Conservation (phyloP, 2,329 filamentous ascomycete species). For the Zymoseptoria ardabiliae region DNA sequence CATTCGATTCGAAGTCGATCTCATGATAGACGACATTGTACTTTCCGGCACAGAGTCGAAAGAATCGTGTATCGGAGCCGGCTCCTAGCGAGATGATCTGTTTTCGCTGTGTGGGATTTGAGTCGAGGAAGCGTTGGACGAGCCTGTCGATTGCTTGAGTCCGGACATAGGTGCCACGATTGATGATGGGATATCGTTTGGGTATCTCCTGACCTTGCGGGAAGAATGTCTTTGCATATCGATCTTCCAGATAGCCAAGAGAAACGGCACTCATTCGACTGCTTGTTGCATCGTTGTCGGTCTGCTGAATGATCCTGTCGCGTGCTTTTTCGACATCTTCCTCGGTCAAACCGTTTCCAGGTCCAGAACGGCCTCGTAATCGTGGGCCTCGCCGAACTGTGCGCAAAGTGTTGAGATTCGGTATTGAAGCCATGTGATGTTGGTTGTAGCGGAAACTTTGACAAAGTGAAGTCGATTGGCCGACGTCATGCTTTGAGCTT, state of each 20-base stretch:
- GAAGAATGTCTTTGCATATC: slow-evolving; percentile 66
- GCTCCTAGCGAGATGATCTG: slow-evolving; percentile 92
- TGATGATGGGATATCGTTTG: slow-evolving; percentile 81
- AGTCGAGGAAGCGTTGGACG: slow-evolving; percentile 60
- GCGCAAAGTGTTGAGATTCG: slow-evolving; percentile 62
- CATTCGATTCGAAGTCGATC: slow-evolving; percentile 73
- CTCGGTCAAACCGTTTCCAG: slow-evolving; percentile 8
- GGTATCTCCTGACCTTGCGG: slow-evolving; percentile 40
- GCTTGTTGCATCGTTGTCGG: slow-evolving; percentile 83
- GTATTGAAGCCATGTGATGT: slow-evolving; percentile 47
- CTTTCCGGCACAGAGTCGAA: slow-evolving; percentile 54
- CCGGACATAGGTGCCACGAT: slow-evolving; percentile 90
- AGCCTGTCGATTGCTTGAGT: slow-evolving; percentile 76
- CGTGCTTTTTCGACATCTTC: slow-evolving; percentile 38
- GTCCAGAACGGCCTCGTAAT: slow-evolving; percentile 36
- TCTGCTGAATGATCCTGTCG: slow-evolving; percentile 75
- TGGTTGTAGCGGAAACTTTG: slow-evolving; percentile 1
- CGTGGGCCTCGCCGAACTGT: slow-evolving; percentile 42
- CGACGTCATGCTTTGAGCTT: slow-evolving; percentile 2
- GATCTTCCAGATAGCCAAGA: slow-evolving; percentile 75
- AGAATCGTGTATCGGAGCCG: slow-evolving; percentile 84
- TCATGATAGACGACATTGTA: slow-evolving; percentile 70
- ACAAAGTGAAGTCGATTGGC: not conserved
- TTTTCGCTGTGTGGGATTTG: slow-evolving; percentile 15
- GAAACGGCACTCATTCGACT: slow-evolving; percentile 84